Evolutionary conservation across 228 moss, liverwort and hornwort species (phyloP).

Genomic region (Sphagnum fallax): DNA sequence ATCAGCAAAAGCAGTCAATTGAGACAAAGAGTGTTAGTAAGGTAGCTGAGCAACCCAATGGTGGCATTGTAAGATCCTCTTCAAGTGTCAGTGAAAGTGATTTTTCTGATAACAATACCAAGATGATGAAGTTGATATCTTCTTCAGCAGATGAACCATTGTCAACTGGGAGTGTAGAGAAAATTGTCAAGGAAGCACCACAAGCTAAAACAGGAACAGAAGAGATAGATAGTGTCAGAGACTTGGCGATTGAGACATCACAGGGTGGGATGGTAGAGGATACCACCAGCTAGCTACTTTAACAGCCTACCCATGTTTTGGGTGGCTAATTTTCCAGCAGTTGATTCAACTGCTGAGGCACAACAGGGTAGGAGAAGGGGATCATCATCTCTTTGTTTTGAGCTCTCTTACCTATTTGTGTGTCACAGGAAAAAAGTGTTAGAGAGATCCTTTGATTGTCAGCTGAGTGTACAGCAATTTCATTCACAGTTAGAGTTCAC

Average conservation of each 20-base stretch:
- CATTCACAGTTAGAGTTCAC: conserved; percentile 87
- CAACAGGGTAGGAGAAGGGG: too few species aligned
- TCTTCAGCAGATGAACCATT: conserved; percentile 15
- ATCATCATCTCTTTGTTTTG: too few species aligned
- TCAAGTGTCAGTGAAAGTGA: conserved; percentile 21
- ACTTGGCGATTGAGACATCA: conserved; percentile 23
- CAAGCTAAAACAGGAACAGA: conserved; percentile 15
- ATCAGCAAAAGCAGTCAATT: conserved; percentile 44
- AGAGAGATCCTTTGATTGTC: conserved; percentile 54
- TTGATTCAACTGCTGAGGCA: conserved; percentile 54
- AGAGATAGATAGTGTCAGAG: conserved; percentile 10
- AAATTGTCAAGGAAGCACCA: conserved; percentile 11
- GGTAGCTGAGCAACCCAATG: conserved; percentile 23
- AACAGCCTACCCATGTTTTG: conserved; percentile 4
- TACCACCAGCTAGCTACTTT: conserved; percentile 18
- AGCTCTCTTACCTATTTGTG: too few species aligned
- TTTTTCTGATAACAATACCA: conserved; percentile 20
- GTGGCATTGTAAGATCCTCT: conserved; percentile 11
- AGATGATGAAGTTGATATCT: conserved; percentile 2
- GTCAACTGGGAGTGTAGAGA: conserved; percentile 2
- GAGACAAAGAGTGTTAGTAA: conserved; percentile 24
- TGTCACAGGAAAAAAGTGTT: conserved; percentile 11
- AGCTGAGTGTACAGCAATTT: conserved; percentile 98
- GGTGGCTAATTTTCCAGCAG: conserved; percentile 53
- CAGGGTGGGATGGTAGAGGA: conserved; percentile 28